phyloP scores from a whole-genome alignment of 1,284 basidiomycete genomes.

The Tilletia walkeri region DNA sequence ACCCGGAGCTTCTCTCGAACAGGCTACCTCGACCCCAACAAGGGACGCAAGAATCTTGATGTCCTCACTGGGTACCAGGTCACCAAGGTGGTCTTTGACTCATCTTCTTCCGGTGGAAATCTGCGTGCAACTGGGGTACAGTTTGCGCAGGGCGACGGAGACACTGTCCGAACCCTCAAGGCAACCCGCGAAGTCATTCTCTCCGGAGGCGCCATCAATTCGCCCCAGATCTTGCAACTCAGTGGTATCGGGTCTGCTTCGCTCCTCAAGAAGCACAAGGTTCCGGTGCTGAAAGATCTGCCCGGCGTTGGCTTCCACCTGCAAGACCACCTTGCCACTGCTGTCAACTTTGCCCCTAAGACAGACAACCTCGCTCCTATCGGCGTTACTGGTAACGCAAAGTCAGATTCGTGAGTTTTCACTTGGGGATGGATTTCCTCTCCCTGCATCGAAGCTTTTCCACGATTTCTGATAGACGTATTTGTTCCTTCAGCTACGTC shows the following conservation, averaged over 20 bases:
- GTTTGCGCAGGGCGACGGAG: constrained; percentile 31
- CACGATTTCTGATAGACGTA: too few species aligned
- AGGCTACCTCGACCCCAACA: constrained; percentile 42
- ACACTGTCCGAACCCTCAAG: constrained; percentile 31
- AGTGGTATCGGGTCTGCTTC: constrained; percentile 61
- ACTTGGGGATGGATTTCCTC: too few species aligned
- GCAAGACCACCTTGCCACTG: constrained; percentile 59
- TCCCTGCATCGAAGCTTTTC: too few species aligned
- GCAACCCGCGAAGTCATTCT: constrained; percentile 50
- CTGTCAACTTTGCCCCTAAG: constrained; percentile 33
- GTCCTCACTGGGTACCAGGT: constrained; percentile 45
- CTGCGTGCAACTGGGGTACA: constrained; percentile 37
- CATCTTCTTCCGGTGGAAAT: neutral
- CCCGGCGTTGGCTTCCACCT: constrained; percentile 63
- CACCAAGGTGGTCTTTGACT: constrained; percentile 37
- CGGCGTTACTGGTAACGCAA: constrained; percentile 26
- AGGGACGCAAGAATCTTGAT: constrained; percentile 38
- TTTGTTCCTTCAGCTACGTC: constrained; percentile 25
- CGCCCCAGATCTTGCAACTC: constrained; percentile 61
- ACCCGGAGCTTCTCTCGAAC: constrained; percentile 39
- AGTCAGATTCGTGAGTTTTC: constrained; percentile 25
- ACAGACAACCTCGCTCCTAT: constrained; percentile 25
- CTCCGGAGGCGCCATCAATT: constrained; percentile 55
- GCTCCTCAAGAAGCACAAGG: constrained; percentile 57
- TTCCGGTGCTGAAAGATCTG: constrained; percentile 58